Evolutionary conservation across 2,329 filamentous ascomycete genomes (phyloP), one percentile per base, ranked within the genome.

Genomic region (Dothistroma septosporum): DNA sequence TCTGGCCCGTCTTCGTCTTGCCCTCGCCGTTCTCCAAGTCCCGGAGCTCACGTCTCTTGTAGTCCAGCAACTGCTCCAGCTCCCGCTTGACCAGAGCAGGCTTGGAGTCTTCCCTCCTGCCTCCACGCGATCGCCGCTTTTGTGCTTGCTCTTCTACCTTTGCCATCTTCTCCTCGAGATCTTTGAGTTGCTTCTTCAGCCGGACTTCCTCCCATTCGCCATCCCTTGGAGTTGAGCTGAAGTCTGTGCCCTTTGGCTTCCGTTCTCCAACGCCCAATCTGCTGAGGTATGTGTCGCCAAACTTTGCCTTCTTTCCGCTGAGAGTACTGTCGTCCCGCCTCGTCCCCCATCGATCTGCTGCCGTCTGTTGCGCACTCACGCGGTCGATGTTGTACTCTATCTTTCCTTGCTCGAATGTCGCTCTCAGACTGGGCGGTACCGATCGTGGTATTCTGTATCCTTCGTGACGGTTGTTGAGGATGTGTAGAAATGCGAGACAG

Each of bases 161-260:
- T 37, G 87, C 86, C 64, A 97, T 88, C 80, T 95, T 96, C 59
- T 88, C 84, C 70, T 99, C 92, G 31, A 99, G 80, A 69, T 97
- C 93, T 24, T 86, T 83, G 33, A 99, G 84, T 76, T 97, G 92
- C 74, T 94, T 92, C 82, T 95, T 93, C 66, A 99, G 82, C 57
- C 92, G 85, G 49, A 97, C 94, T 76, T 97, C 94, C 76, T 99
- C 94, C 92, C 94, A 97, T 74, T 99, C 94, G 70, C 87, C 86
- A 28, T 95, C 93, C 62, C 89, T 90, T 74, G 92, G 90, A 64
- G 90, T 89, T 41, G 84, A 83, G 61, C 87, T 89, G 74, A 97
- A 97, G 78, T 99, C 92, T 1, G 94, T 99, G 28, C 94, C 94
- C 46, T 88, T 81, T 9, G 89, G 85, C 72, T 90, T 88, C 71